phyloP scores from a whole-genome alignment of 345 rosid genomes.

The Noccaea bulbosa region DNA sequence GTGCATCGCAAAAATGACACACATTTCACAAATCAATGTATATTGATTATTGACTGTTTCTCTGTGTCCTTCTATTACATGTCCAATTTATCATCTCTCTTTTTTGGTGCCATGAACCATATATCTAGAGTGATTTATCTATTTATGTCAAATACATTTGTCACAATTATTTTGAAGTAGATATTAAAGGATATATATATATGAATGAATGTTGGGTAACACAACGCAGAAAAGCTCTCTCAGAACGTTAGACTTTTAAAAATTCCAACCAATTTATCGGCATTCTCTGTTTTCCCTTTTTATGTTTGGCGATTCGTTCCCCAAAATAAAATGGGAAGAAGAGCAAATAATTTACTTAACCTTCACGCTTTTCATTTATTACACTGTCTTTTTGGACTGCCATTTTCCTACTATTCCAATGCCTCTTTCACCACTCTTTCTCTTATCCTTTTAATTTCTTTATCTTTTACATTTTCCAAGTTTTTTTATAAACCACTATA shows the following conservation, averaged over 20 bases:
- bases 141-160: too few relatives aligned
- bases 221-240: background rate
- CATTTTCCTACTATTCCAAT: slow-evolving; percentile 46
- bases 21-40: too few relatives aligned
- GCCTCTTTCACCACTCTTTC: slow-evolving; percentile 35
- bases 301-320: slow-evolving; percentile 20
- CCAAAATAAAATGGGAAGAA: slow-evolving; percentile 40
- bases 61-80: too few relatives aligned
- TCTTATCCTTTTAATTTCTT: slow-evolving; percentile 31
- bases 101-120: too few relatives aligned
- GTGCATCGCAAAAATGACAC: too few relatives aligned
- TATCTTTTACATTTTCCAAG: background rate
- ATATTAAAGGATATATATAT: background rate
- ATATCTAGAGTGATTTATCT: too few relatives aligned
- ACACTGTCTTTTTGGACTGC: slow-evolving; percentile 38
- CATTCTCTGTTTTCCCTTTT: background rate
- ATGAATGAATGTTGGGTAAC: slow-evolving; percentile 7
- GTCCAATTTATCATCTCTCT: too few relatives aligned
- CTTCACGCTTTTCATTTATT: slow-evolving; percentile 45
- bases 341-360: slow-evolving; percentile 45
- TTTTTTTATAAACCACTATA: background rate
- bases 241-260: slow-evolving; percentile 7
- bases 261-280: background rate
- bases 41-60: too few relatives aligned
- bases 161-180: too few relatives aligned